Evolutionary conservation across 2,329 filamentous ascomycete species (phyloP), one percentile per base, ranked within the genome.

Genomic region (Sporothrix curviconia): DNA sequence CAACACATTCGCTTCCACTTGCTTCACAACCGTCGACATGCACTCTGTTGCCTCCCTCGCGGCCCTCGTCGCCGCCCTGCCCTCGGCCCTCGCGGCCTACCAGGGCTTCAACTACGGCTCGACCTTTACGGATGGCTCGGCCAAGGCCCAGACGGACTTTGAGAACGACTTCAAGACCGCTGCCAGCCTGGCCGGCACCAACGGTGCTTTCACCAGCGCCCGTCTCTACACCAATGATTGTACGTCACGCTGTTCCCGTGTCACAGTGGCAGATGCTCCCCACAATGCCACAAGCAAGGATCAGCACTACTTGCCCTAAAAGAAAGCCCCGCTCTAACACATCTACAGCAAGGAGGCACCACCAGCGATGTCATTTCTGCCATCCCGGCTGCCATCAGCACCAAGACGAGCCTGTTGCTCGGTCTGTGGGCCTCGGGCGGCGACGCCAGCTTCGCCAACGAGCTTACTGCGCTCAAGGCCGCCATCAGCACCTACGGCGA

Each of bases 391-490:
- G 91, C 90, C 66, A 90, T 95, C 71, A 81, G 79, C 64, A 89
- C 89, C 66, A 81, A 90, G 65, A 95, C 89, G 2, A 79, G 80
- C 43, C 80, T 96, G 25, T 80, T 96, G 11, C 82, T 96, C 12
- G 90, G 90, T 64, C 76, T 96, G 52, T 96, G 91, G 91, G 83
- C 84, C 9, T 92, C 89, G 0, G 87, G 78, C 40, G 85, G 85
- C 51, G 74, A 81, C 56, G 76, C 72, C 5, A 70, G 69, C 22
- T 85, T 95, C 70, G 73, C 79, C 69, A 88, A 90, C 68, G 90
- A 96, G 74, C 74, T 95, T 49, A 69, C 76, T 3, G 90, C 90
- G 14, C 78, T 96, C 50, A 81, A 81, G 69, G 73, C 77, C 43
- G 88, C 90, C 63, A 86, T 92, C 63, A 63, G 72, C 50, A 76